Percentiles rank a stretch among this genome's conserved stretches.
Evolutionary conservation across 306 rosid genomes (phyloP).

Genomic region (Ziziphus jujuba): DNA sequence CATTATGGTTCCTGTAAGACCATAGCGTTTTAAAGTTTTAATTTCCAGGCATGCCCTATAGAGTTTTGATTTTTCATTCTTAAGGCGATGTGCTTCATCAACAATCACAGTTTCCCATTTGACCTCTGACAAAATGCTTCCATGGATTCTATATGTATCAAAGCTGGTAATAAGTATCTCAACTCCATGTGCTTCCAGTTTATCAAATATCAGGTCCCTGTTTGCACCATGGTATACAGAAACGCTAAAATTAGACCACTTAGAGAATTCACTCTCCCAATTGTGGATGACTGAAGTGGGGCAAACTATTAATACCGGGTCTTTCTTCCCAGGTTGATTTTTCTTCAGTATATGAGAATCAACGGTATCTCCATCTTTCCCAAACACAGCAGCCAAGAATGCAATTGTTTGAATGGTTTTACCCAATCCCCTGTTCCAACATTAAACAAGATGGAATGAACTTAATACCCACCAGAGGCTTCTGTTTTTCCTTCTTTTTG

Average conservation of each 20-base stretch:
- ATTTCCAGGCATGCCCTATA: constrained; percentile 73
- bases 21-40: constrained; percentile 74
- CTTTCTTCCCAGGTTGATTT: constrained; percentile 38
- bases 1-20: constrained; percentile 93
- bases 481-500: too few relatives aligned
- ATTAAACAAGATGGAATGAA: constrained; percentile 21
- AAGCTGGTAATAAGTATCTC: constrained; percentile 92
- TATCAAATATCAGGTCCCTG: constrained; percentile 71
- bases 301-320: constrained; percentile 74
- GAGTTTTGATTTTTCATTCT: constrained; percentile 90
- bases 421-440: constrained; percentile 86
- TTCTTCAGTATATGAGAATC: constrained; percentile 27
- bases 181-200: constrained; percentile 49
- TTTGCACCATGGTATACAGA: constrained; percentile 81
- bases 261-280: constrained; percentile 91
- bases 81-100: constrained; percentile 91
- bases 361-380: constrained; percentile 52
- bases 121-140: constrained; percentile 56
- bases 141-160: constrained; percentile 83
- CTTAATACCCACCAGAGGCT: constrained; percentile 6
- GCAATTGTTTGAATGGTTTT: constrained; percentile 96
- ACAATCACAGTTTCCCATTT: constrained; percentile 74
- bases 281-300: constrained; percentile 88
- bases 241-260: constrained; percentile 81
- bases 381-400: constrained; percentile 82